Percentiles rank a stretch among this genome's conserved stretches.
Conservation (phyloP, 176 grass and related monocot genomes). For the Eremochloa ophiuroides region DNA sequence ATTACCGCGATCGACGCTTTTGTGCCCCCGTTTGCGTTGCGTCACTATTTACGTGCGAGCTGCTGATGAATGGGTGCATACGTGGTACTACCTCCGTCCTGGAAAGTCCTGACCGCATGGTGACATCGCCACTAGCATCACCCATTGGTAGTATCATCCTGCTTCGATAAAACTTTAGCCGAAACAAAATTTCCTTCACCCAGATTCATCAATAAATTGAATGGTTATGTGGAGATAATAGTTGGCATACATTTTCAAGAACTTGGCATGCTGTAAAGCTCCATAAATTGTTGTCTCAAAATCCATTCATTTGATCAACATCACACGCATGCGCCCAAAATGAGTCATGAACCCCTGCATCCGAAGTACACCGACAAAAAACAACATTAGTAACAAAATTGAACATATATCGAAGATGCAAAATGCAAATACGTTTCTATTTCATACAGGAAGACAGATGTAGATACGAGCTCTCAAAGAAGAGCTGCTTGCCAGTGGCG, state of each 20-base stretch:
- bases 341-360: slow-evolving; percentile 89
- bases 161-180: too few species aligned
- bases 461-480: not conserved
- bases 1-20: too few species aligned
- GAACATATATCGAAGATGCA: not conserved
- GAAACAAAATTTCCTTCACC: too few species aligned
- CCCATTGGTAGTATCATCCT: too few species aligned
- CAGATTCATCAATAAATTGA: too few species aligned
- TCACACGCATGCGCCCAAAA: slow-evolving; percentile 96
- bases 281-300: slow-evolving; percentile 90
- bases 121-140: too few species aligned
- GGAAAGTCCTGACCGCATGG: too few species aligned
- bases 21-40: too few species aligned
- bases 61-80: too few species aligned
- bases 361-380: slow-evolving; percentile 3
- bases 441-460: not conserved
- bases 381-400: not conserved
- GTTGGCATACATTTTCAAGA: slow-evolving; percentile 76
- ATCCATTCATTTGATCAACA: slow-evolving; percentile 91
- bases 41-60: too few species aligned
- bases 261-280: slow-evolving; percentile 85
- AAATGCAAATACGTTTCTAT: not conserved
- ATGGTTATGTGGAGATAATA: slow-evolving; percentile 3
- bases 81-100: too few species aligned
- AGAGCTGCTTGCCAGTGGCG: not conserved